Percentiles rank a stretch among this genome's conserved stretches.
Evolutionary conservation across 768 basidiomycete species (phyloP).

Genomic region (Suillus occidentalis): DNA sequence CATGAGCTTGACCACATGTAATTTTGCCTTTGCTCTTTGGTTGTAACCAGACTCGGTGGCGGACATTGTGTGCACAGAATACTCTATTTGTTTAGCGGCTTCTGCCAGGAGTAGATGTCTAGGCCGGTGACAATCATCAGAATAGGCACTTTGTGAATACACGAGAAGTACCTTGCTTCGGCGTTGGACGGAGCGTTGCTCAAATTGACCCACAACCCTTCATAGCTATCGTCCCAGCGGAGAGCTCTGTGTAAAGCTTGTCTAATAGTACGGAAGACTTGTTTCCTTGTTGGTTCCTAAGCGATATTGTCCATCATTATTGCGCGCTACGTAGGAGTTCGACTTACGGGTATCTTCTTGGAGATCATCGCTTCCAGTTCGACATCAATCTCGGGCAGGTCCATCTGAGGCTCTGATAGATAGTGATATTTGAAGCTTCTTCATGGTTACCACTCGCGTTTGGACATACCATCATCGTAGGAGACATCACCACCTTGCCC

Average conservation of each 20-base stretch:
- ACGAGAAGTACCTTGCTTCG: slow-evolving; percentile 23
- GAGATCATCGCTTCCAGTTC: slow-evolving; percentile 43
- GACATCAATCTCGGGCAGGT: slow-evolving; percentile 31
- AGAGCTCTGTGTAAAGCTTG: slow-evolving; percentile 40
- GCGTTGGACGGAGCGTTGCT: slow-evolving; percentile 13
- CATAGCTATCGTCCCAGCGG: slow-evolving; percentile 22
- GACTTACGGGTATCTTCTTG: slow-evolving; percentile 41
- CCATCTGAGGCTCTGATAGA: slow-evolving; percentile 12
- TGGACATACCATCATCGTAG: background rate
- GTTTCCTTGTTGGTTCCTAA: slow-evolving; percentile 37
- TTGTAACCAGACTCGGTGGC: slow-evolving; percentile 53
- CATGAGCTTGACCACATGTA: slow-evolving; percentile 38
- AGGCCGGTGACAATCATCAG: background rate
- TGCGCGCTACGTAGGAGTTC: background rate
- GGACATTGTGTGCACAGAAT: slow-evolving; percentile 46
- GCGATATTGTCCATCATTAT: background rate
- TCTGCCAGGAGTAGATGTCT: slow-evolving; percentile 44
- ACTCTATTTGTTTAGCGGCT: slow-evolving; percentile 49
- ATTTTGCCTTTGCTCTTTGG: slow-evolving; percentile 32
- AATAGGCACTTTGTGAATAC: background rate
- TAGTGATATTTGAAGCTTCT: background rate
- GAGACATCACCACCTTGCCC: background rate
- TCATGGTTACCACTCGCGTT: slow-evolving; percentile 4
- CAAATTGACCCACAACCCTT: slow-evolving; percentile 30
- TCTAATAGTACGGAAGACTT: slow-evolving; percentile 40